These are phyloP conservation scores for Teratosphaeria gauchensis DNA, from an alignment of 2,329 filamentous ascomycete species.

Conservation along the genomic window DNA sequence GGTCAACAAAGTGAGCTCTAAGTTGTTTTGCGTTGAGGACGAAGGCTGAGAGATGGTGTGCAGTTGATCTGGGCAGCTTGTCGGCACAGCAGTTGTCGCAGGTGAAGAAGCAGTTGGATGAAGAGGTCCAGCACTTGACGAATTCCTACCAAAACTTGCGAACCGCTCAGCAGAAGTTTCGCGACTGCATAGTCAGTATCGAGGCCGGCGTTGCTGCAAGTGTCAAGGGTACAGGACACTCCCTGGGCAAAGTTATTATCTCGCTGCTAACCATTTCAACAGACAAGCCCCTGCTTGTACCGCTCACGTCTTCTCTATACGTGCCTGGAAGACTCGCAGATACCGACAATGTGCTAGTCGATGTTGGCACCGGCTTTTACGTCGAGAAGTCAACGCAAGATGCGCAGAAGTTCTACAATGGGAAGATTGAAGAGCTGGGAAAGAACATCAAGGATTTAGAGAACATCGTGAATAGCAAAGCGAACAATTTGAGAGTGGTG, in stretches of 20 bases:
- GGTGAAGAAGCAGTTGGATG: slow-evolving; percentile 92
- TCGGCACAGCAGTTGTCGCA: slow-evolving; percentile 76
- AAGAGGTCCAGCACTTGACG: slow-evolving; percentile 90
- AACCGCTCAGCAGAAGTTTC: slow-evolving; percentile 82
- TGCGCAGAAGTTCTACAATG: slow-evolving; percentile 57
- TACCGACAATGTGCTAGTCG: slow-evolving; percentile 71
- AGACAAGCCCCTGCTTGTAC: slow-evolving; percentile 69
- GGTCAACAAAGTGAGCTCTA: slow-evolving; percentile 17
- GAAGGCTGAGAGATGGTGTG: slow-evolving; percentile 5
- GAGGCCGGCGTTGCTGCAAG: slow-evolving; percentile 32
- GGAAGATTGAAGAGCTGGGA: slow-evolving; percentile 57
- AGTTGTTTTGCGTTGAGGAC: background rate
- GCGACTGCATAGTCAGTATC: slow-evolving; percentile 77
- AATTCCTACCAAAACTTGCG: slow-evolving; percentile 83
- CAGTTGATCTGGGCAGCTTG: slow-evolving; percentile 65
- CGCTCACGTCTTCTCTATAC: slow-evolving; percentile 88
- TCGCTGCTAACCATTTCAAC: background rate
- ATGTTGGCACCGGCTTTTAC: slow-evolving; percentile 89
- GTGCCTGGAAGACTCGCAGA: slow-evolving; percentile 73
- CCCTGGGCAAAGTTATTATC: background rate
- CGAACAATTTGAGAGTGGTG: slow-evolving; percentile 71
- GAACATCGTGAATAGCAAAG: slow-evolving; percentile 63
- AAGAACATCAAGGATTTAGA: slow-evolving; percentile 59
- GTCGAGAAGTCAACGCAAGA: slow-evolving; percentile 69
- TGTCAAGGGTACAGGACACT: slow-evolving; percentile 23